Evolutionary conservation across 495 filamentous ascomycete genomes (phyloP).

Genomic region (Penicillium canescens): DNA sequence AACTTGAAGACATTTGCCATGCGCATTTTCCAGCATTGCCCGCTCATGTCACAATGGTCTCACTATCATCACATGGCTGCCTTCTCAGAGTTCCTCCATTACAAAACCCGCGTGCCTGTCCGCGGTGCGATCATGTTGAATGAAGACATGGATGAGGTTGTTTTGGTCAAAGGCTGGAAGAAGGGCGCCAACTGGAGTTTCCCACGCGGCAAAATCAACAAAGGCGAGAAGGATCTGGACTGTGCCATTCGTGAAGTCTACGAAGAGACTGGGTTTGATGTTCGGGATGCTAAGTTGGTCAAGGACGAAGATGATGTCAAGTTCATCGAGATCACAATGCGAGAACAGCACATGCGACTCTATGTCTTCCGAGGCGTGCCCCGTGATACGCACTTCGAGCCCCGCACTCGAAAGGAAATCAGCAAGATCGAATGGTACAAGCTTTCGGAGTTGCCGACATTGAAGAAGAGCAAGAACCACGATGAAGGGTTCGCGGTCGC

Average conservation of each 20-base stretch:
- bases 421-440: slow-evolving; percentile 94
- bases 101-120: slow-evolving; percentile 92
- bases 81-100: slow-evolving; percentile 85
- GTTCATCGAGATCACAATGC: slow-evolving; percentile 81
- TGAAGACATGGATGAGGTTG: slow-evolving; percentile 82
- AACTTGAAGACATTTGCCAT: slow-evolving; percentile 78
- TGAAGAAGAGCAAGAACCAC: slow-evolving; percentile 64
- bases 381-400: slow-evolving; percentile 81
- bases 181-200: slow-evolving; percentile 97
- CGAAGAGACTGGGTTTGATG: slow-evolving; percentile 92
- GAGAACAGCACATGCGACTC: slow-evolving; percentile 87
- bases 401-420: slow-evolving; percentile 93
- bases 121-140: slow-evolving; percentile 92
- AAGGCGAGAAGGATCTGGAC: slow-evolving; percentile 86
- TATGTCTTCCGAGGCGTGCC: slow-evolving; percentile 89
- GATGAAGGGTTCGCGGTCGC: slow-evolving; percentile 52
- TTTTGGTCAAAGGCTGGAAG: slow-evolving; percentile 97
- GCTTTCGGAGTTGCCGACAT: slow-evolving; percentile 81
- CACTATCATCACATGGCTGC: slow-evolving; percentile 74
- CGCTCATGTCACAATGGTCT: slow-evolving; percentile 78
- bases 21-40: slow-evolving; percentile 90
- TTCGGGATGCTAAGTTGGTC: slow-evolving; percentile 70
- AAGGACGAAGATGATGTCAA: slow-evolving; percentile 66
- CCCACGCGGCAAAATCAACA: slow-evolving; percentile 94
- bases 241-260: slow-evolving; percentile 93